Base-by-base conservation (phyloP, 495 filamentous ascomycete species). In the Tirmania nivea region DNA sequence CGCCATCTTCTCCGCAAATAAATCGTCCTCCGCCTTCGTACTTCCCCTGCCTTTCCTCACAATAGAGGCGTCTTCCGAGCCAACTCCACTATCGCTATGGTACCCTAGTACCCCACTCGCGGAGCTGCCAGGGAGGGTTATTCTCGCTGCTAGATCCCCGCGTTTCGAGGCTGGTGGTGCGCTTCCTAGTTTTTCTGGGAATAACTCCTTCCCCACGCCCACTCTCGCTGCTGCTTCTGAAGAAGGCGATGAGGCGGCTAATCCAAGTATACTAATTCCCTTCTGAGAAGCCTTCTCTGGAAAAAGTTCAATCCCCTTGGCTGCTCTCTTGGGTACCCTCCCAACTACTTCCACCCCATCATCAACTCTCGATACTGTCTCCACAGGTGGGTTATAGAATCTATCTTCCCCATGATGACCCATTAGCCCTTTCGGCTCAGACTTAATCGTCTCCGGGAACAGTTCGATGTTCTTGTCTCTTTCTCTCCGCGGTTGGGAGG, bases 1-100 rank as follows among this genome's bases (percentile, higher is more conserved):
- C 39, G 54, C 56, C 48, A 64, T 49, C 49, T 64, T 61, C 52
- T 61, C 42, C 52, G 62, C 62, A 54, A 64, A 64, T 10, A 64
- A 14, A 34, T 64, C 61, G 42, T 64, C 53, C 5, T 45, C 39
- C 3, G 39, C 39, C 1, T 45, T 45, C 39, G 39, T 14, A 16
- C 48, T 16, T 35, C 50, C n/a, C 42, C 37, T 10, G 56, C 60
- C 12, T 56, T 49, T 1, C 60, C 55, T 39, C 59, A 59, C 21
- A 63, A 59, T 37, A 54, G 62, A 9, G 54, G 52, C 0, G 60
- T 55, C 17, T 17, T 19, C 35, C 52, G 49, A 10, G 47, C 56
- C 2, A 49, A 34, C 10, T 19, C 47, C 14, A 35, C 42, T 12
- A 52, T 54, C 1, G 58, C 35, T 7, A 39, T 48, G 2, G 39